Conservation (phyloP, 2,329 filamentous ascomycete species). For the Talaromyces sp. region DNA sequence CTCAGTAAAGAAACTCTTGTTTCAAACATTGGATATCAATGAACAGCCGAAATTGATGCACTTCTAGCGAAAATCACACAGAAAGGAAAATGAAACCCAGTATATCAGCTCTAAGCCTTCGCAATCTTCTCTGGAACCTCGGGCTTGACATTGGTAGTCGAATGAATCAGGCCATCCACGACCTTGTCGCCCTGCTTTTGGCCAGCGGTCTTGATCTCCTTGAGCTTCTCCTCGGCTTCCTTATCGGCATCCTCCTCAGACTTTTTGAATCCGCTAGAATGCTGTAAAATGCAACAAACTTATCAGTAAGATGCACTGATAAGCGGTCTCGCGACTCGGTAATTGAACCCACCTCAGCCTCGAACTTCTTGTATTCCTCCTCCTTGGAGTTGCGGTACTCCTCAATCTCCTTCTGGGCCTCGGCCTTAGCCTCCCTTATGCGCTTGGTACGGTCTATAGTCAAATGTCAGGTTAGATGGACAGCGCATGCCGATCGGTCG, state of each 20-base stretch:
- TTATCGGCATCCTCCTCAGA: slow-evolving; percentile 78
- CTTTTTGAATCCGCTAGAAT: slow-evolving; percentile 86
- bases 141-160: slow-evolving; percentile 83
- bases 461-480: slow-evolving; percentile 12
- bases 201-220: slow-evolving; percentile 78
- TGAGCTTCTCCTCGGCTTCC: slow-evolving; percentile 78
- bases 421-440: slow-evolving; percentile 92
- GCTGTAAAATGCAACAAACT: slow-evolving; percentile 55
- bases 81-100: slow-evolving; percentile 16
- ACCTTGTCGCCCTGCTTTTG: slow-evolving; percentile 79
- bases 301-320: neutral
- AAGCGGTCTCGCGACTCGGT: neutral
- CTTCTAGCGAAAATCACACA: slow-evolving; percentile 16
- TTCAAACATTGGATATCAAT: slow-evolving; percentile 28
- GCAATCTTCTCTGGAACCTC: slow-evolving; percentile 59
- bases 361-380: slow-evolving; percentile 91
- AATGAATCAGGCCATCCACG: slow-evolving; percentile 77
- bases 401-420: slow-evolving; percentile 97
- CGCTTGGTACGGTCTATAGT: slow-evolving; percentile 84
- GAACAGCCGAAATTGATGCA: slow-evolving; percentile 27
- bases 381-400: slow-evolving; percentile 90
- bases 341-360: slow-evolving; percentile 66
- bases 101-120: slow-evolving; percentile 32
- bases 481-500: slow-evolving; percentile 9
- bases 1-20: slow-evolving; percentile 14